phyloP scores from a whole-genome alignment of 2,329 filamentous ascomycete genomes.

The Trichoderma endophyticum region DNA sequence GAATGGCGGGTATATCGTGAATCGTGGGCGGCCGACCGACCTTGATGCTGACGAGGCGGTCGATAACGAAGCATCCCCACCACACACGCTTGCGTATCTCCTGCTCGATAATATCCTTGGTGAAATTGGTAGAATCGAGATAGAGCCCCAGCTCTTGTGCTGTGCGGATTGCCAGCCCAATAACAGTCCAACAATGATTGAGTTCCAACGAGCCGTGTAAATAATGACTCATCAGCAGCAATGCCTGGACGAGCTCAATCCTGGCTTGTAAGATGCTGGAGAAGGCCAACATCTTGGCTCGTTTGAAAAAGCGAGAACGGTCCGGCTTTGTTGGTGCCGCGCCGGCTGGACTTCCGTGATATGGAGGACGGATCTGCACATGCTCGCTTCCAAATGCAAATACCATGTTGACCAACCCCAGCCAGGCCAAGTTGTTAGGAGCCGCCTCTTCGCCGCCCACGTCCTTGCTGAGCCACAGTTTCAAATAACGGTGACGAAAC shows the following conservation, averaged over 20 bases:
- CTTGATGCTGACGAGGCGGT: constrained; percentile 14
- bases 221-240: constrained; percentile 11
- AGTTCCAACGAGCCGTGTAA: constrained; percentile 10
- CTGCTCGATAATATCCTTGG: constrained; percentile 2
- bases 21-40: constrained; percentile 10
- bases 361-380: not conserved
- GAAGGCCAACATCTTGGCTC: constrained; percentile 9
- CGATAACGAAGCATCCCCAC: constrained; percentile 14
- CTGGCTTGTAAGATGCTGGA: constrained; percentile 8
- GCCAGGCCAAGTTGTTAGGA: constrained; percentile 7
- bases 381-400: constrained; percentile 13
- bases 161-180: constrained; percentile 5
- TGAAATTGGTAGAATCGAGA: constrained; percentile 5
- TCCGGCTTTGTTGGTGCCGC: constrained; percentile 4
- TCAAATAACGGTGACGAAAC: constrained; percentile 8
- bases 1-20: constrained; percentile 5
- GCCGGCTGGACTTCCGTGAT: not conserved
- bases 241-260: constrained; percentile 10
- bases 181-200: constrained; percentile 12
- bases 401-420: constrained; percentile 10
- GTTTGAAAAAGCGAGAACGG: constrained; percentile 12
- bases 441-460: constrained; percentile 12
- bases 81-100: constrained; percentile 16
- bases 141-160: constrained; percentile 10
- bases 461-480: constrained; percentile 6